A percentile compares a stretch with the other conserved stretches of the same genome.
Evolutionary conservation across 805 yeast species (phyloP).

Genomic region (Saccharomycopsis fibuligera): DNA sequence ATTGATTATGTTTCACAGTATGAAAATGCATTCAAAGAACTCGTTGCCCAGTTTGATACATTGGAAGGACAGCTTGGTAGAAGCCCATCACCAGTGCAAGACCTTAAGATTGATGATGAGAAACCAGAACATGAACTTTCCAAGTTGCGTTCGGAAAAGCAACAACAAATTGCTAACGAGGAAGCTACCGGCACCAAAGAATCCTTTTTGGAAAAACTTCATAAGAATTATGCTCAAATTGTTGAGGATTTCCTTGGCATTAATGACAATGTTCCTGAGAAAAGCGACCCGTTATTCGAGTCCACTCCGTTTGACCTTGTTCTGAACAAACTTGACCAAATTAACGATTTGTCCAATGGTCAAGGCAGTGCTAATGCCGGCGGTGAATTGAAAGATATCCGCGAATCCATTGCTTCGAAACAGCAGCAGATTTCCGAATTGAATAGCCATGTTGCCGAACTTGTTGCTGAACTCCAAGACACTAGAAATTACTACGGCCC

Average conservation of each 20-base stretch:
- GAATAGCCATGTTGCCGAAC: conserved; percentile 20
- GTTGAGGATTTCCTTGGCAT: conserved; percentile 21
- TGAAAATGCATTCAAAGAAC: conserved; percentile 13
- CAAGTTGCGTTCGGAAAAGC: conserved; percentile 2
- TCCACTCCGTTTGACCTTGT: conserved; percentile 10
- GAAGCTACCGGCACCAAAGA: conserved; percentile 1
- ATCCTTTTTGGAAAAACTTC: not conserved
- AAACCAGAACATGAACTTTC: conserved; percentile 8
- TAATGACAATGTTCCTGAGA: conserved; percentile 13
- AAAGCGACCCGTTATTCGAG: conserved; percentile 6
- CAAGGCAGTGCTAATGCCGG: not conserved
- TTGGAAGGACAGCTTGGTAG: conserved; percentile 9
- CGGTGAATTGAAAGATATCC: conserved; percentile 5
- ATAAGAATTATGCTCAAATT: not conserved
- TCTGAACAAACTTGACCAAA: conserved; percentile 8
- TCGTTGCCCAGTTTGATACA: conserved; percentile 3
- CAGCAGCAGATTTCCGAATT: conserved; percentile 21
- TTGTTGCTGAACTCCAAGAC: conserved; percentile 22
- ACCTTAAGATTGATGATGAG: conserved; percentile 12
- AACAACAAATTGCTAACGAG: conserved; percentile 1
- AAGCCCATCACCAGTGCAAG: conserved; percentile 1
- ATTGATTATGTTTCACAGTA: conserved; percentile 20
- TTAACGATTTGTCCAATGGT: conserved; percentile 18
- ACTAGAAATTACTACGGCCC: conserved; percentile 45
- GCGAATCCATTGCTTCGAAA: conserved; percentile 6